Evolutionary conservation across 441 rosid genomes (phyloP).

Genomic region (Capsella rubella): DNA sequence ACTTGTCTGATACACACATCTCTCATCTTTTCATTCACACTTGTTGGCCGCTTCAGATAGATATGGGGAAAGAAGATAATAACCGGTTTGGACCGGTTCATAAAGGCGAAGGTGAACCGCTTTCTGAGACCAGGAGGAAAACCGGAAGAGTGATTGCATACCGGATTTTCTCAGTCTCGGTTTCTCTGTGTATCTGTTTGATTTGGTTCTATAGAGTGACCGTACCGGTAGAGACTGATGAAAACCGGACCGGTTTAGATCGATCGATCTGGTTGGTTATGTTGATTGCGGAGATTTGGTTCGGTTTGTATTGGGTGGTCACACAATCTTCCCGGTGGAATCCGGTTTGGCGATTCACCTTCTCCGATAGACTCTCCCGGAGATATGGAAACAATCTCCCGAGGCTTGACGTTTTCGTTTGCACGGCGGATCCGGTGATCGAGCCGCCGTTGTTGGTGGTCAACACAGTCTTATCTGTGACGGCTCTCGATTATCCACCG

Average conservation of each 20-base stretch:
- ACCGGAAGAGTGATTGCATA: conserved; percentile 42
- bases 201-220: conserved; percentile 44
- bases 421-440: conserved; percentile 75
- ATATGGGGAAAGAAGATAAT: conserved; percentile 14
- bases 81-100: conserved; percentile 27
- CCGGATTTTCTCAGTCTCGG: conserved; percentile 41
- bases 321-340: conserved; percentile 58
- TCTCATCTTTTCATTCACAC: conserved; percentile 8
- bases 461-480: conserved; percentile 68
- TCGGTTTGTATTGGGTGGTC: conserved; percentile 51
- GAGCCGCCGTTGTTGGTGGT: conserved; percentile 78
- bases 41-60: neutral
- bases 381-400: conserved; percentile 55
- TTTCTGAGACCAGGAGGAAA: conserved; percentile 42
- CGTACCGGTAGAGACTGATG: conserved; percentile 32
- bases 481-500: conserved; percentile 72
- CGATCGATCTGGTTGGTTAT: conserved; percentile 47
- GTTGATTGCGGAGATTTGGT: conserved; percentile 45
- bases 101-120: conserved; percentile 15
- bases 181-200: conserved; percentile 43
- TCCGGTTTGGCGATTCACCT: conserved; percentile 44
- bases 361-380: conserved; percentile 51
- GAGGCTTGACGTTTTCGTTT: conserved; percentile 72
- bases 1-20: conserved; percentile 1
- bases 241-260: conserved; percentile 19